phyloP scores from a whole-genome alignment of 805 yeast genomes.

The Pichia cabralensis region DNA sequence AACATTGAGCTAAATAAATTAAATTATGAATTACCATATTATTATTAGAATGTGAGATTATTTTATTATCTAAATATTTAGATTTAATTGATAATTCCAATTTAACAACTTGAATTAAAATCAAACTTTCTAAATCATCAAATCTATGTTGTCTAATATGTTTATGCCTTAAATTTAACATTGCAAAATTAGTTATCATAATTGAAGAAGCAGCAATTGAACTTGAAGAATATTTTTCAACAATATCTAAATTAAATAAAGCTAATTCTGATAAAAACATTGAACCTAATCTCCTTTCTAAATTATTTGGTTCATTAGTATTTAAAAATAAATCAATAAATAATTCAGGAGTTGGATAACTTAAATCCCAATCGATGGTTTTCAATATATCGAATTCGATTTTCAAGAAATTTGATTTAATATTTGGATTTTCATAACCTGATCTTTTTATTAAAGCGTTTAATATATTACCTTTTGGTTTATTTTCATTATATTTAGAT shows the following conservation, averaged over 20 bases:
- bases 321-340: conserved; percentile 47
- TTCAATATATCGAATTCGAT: conserved; percentile 62
- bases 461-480: conserved; percentile 37
- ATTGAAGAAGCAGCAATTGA: conserved; percentile 44
- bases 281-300: conserved; percentile 46
- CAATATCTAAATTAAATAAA: conserved; percentile 50
- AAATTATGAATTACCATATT: conserved; percentile 17
- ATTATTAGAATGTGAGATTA: conserved; percentile 9
- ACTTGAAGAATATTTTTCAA: conserved; percentile 37
- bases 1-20: conserved; percentile 18
- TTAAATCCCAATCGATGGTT: conserved; percentile 54
- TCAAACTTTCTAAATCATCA: conserved; percentile 20
- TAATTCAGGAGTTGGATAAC: conserved; percentile 52
- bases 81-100: conserved; percentile 19
- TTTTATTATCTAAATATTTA: conserved; percentile 16
- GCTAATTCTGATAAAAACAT: conserved; percentile 57
- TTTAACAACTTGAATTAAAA: conserved; percentile 17
- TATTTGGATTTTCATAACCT: conserved; percentile 18
- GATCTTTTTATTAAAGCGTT: conserved; percentile 24
- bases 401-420: conserved; percentile 36
- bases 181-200: conserved; percentile 35
- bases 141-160: conserved; percentile 21
- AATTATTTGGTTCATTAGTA: conserved; percentile 24
- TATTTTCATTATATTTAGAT: conserved; percentile 36
- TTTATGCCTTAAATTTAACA: conserved; percentile 30